These are phyloP conservation scores for Bruguiera parviflora DNA, from an alignment of 345 rosid genomes.

Conservation along the genomic window DNA sequence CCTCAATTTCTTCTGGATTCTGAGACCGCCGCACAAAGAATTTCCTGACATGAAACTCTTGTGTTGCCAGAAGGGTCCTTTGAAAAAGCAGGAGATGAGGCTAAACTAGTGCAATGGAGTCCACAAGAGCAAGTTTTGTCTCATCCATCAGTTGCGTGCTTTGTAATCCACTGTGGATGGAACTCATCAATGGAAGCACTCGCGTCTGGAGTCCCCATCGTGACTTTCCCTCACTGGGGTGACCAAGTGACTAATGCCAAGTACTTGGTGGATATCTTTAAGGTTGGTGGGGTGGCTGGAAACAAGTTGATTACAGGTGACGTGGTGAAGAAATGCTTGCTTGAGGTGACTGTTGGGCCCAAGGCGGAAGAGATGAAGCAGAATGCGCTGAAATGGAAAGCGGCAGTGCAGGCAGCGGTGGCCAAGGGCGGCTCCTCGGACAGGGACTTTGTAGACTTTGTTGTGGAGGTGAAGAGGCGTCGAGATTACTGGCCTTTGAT, in stretches of 20 bases:
- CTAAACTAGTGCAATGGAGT: slow-evolving; percentile 63
- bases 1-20: slow-evolving; percentile 64
- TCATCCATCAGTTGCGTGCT: slow-evolving; percentile 57
- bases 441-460: slow-evolving; percentile 51
- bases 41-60: slow-evolving; percentile 2
- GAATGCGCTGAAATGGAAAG: slow-evolving; percentile 65
- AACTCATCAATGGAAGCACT: slow-evolving; percentile 66
- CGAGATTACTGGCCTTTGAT: background rate
- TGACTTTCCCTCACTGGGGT: slow-evolving; percentile 69
- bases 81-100: slow-evolving; percentile 42
- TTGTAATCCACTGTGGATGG: slow-evolving; percentile 80
- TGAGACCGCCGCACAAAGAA: slow-evolving; percentile 27
- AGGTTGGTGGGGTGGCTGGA: slow-evolving; percentile 62
- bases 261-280: slow-evolving; percentile 57
- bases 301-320: slow-evolving; percentile 51
- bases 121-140: slow-evolving; percentile 62
- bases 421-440: slow-evolving; percentile 64
- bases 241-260: slow-evolving; percentile 68
- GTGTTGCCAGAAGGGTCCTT: slow-evolving; percentile 54
- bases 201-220: slow-evolving; percentile 46
- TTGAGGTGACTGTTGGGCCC: slow-evolving; percentile 47
- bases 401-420: slow-evolving; percentile 63
- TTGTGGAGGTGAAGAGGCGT: slow-evolving; percentile 46
- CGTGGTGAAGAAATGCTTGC: slow-evolving; percentile 59
- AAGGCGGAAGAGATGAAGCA: slow-evolving; percentile 50